phyloP scores from a whole-genome alignment of 208 protist species.

The Lotmaria passim region DNA sequence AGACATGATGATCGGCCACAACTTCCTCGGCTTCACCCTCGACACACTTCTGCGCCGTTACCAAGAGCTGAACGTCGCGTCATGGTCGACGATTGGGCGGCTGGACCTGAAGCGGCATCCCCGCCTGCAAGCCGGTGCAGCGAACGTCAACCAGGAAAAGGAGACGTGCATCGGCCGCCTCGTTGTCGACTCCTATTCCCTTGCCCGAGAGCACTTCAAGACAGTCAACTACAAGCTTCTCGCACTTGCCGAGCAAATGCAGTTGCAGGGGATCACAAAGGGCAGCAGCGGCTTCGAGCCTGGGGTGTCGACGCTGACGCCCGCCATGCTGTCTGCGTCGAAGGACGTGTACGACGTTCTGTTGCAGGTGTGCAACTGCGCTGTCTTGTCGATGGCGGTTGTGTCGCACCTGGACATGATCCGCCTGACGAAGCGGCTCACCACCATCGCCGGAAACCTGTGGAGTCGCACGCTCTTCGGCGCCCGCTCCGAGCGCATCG shows the following conservation, averaged over 20 bases:
- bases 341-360: constrained; percentile 69
- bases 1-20: constrained; percentile 97
- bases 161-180: constrained; percentile 93
- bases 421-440: constrained; percentile 98
- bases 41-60: constrained; percentile 96
- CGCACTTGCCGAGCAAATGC: constrained; percentile 77
- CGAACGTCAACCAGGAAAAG: constrained; percentile 67
- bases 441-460: constrained; percentile 96
- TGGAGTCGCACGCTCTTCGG: constrained; percentile 96
- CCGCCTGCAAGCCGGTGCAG: constrained; percentile 34
- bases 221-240: constrained; percentile 90
- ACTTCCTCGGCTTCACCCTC: constrained; percentile 97
- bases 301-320: constrained; percentile 54
- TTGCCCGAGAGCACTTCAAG: constrained; percentile 93
- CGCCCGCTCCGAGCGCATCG: constrained; percentile 97
- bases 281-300: constrained; percentile 68
- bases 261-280: constrained; percentile 66
- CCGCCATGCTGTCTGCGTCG: constrained; percentile 45
- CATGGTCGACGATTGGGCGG: constrained; percentile 93
- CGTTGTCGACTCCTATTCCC: constrained; percentile 95
- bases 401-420: constrained; percentile 95
- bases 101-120: constrained; percentile 86
- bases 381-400: constrained; percentile 84
- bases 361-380: constrained; percentile 73
- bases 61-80: constrained; percentile 80